Conservation (phyloP, 2,329 filamentous ascomycete species). For the Alternaria arborescens region DNA sequence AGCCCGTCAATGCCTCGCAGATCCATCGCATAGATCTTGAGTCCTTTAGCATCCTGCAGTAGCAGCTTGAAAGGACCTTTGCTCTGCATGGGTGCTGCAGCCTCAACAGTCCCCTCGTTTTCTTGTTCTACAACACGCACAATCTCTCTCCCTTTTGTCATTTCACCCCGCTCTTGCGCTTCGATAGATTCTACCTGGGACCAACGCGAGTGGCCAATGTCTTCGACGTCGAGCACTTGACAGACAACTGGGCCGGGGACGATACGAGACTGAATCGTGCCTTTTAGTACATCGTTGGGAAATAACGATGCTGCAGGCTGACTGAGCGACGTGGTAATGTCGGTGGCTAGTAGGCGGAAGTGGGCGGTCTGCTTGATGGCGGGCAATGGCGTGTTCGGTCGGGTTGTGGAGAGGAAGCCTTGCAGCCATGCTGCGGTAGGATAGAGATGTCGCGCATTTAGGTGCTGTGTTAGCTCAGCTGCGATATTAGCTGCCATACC, state of each 20-base stretch:
- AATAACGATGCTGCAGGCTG: constrained; percentile 58
- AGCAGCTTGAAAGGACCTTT: constrained; percentile 80
- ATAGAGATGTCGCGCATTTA: constrained; percentile 61
- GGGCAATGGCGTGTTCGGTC: constrained; percentile 68
- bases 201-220: constrained; percentile 82
- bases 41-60: constrained; percentile 76
- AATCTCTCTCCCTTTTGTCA: constrained; percentile 79
- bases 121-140: constrained; percentile 72
- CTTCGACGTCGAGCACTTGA: constrained; percentile 87
- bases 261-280: constrained; percentile 63
- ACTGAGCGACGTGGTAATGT: constrained; percentile 71
- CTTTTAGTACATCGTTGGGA: constrained; percentile 66
- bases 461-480: constrained; percentile 62
- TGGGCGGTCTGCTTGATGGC: constrained; percentile 81
- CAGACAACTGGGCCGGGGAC: constrained; percentile 73
- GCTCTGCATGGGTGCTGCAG: constrained; percentile 38
- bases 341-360: constrained; percentile 79
- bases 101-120: constrained; percentile 49
- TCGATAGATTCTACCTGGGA: constrained; percentile 86
- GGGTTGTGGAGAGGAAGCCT: constrained; percentile 65
- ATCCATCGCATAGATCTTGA: constrained; percentile 77
- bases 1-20: constrained; percentile 71
- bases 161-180: constrained; percentile 75
- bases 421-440: constrained; percentile 70
- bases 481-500: constrained; percentile 40